A percentile compares a stretch with the other conserved stretches of the same genome.
phyloP scores from a whole-genome alignment of 805 yeast species.

The Yamadazyma scolyti region DNA sequence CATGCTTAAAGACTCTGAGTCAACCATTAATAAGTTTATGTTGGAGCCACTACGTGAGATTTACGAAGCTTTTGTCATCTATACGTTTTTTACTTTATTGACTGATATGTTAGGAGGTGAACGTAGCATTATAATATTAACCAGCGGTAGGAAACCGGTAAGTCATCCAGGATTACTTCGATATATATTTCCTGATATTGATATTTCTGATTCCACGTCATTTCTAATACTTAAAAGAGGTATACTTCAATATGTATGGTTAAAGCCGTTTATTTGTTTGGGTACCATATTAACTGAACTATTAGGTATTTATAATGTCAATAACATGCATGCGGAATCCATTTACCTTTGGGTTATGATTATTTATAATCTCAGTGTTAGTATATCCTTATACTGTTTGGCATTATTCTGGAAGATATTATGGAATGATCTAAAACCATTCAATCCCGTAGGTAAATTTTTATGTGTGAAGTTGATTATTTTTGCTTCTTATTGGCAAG shows the following conservation, averaged over 20 bases:
- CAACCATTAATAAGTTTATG: constrained; percentile 41
- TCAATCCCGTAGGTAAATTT: constrained; percentile 89
- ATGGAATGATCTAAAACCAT: constrained; percentile 70
- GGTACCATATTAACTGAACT: constrained; percentile 46
- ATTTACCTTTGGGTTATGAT: constrained; percentile 63
- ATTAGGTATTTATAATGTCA: constrained; percentile 48
- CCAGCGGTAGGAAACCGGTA: constrained; percentile 71
- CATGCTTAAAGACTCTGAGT: constrained; percentile 44
- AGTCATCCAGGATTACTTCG: constrained; percentile 57
- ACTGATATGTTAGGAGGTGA: constrained; percentile 92
- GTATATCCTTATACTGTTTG: constrained; percentile 75
- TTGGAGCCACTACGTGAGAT: constrained; percentile 78
- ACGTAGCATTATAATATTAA: constrained; percentile 67
- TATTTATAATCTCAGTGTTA: constrained; percentile 74
- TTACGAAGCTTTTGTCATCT: constrained; percentile 94
- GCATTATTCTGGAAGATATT: constrained; percentile 93
- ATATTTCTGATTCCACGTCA: constrained; percentile 81
- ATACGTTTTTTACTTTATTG: constrained; percentile 82
- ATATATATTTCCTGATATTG: constrained; percentile 54
- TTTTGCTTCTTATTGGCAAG: constrained; percentile 99
- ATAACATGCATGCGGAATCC: constrained; percentile 44
- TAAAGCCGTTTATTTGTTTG: constrained; percentile 78
- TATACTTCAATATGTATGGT: constrained; percentile 90
- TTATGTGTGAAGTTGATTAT: constrained; percentile 89
- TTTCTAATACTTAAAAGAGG: constrained; percentile 78